Conservation (phyloP, 805 yeast species). For the Candida awuae region DNA sequence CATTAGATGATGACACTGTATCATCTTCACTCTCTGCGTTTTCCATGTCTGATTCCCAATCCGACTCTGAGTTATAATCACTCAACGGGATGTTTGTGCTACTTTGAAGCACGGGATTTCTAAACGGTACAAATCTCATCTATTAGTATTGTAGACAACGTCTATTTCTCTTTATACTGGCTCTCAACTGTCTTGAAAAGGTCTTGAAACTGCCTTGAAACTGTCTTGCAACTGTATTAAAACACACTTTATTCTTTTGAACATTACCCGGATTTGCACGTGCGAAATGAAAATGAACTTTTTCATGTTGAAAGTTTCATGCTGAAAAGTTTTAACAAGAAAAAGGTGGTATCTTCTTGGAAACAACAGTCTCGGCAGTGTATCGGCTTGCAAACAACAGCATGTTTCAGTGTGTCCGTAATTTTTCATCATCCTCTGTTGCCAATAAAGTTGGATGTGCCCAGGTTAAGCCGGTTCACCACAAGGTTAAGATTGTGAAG, state of each 20-base stretch:
- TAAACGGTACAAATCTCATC: conserved; percentile 27
- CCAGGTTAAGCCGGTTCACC: conserved; percentile 87
- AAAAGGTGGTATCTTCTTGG: background rate
- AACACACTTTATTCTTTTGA: background rate
- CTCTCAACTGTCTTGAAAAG: background rate
- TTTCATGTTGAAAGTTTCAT: background rate
- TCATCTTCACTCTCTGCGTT: too few species aligned
- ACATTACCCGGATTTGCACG: background rate
- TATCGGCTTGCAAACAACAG: background rate
- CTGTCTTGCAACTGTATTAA: too few species aligned
- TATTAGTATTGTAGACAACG: too few species aligned
- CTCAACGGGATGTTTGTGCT: conserved; percentile 19
- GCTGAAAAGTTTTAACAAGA: background rate
- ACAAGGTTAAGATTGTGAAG: conserved; percentile 69
- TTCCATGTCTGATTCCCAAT: conserved; percentile 13
- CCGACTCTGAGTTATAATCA: conserved; percentile 24
- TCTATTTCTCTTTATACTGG: too few species aligned
- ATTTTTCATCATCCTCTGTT: conserved; percentile 28
- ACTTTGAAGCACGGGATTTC: conserved; percentile 17
- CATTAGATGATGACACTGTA: background rate
- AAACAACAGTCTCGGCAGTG: too few species aligned
- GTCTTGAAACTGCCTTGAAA: too few species aligned
- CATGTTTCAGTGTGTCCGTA: conserved; percentile 17
- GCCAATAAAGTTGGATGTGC: conserved; percentile 51
- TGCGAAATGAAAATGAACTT: background rate